These are phyloP conservation scores for Hysterangium stoloniferum DNA, from an alignment of 768 basidiomycete species.

Conservation along the genomic window DNA sequence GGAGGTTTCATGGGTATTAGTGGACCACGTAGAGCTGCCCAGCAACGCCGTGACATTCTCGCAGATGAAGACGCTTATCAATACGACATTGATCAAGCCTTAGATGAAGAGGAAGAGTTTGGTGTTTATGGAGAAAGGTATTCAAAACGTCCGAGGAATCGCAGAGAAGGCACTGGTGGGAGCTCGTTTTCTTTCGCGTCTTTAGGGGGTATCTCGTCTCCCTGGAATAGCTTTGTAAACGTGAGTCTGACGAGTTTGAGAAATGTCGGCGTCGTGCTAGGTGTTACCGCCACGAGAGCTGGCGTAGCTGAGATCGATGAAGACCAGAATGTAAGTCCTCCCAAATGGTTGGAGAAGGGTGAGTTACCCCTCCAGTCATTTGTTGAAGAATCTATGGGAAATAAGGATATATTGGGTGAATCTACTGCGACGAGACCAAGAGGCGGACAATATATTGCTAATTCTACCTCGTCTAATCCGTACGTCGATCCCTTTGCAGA, in stretches of 20 bases:
- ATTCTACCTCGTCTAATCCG: conserved; percentile 20
- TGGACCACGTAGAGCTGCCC: conserved; percentile 18
- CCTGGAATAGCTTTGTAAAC: conserved; percentile 18
- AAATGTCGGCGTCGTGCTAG: conserved; percentile 19
- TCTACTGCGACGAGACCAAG: conserved; percentile 12
- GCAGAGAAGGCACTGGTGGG: conserved; percentile 35
- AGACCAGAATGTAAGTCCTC: conserved; percentile 21
- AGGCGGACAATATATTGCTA: conserved; percentile 20
- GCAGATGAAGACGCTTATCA: conserved; percentile 55
- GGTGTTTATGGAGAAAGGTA: background rate
- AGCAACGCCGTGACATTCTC: conserved; percentile 57
- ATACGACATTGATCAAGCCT: conserved; percentile 6
- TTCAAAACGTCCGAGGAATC: background rate
- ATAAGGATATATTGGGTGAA: background rate
- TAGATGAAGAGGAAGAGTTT: background rate
- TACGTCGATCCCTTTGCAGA: conserved; percentile 43
- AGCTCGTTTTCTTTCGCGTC: conserved; percentile 48
- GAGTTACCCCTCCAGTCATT: conserved; percentile 35
- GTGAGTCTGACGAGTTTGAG: conserved; percentile 18
- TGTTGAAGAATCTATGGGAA: conserved; percentile 34
- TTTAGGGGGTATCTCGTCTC: conserved; percentile 25
- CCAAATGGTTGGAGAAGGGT: conserved; percentile 37
- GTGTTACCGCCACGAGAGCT: background rate
- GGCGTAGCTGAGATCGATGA: background rate
- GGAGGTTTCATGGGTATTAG: conserved; percentile 26